phyloP scores from a whole-genome alignment of 116 monocot genomes.

The Iris pallida region DNA sequence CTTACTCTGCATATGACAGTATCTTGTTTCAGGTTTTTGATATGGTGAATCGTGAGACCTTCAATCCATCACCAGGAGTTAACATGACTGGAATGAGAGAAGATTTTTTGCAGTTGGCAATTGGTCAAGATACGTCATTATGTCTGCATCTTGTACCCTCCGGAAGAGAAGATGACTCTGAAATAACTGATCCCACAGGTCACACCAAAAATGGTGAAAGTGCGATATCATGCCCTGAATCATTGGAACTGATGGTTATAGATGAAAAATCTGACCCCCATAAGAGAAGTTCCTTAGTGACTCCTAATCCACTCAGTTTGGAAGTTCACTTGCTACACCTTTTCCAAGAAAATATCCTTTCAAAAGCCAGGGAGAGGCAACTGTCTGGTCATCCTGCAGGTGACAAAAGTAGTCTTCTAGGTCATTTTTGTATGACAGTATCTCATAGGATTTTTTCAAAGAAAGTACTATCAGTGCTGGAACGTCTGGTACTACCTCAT shows the following conservation, averaged over 20 bases:
- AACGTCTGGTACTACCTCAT: slow-evolving; percentile 53
- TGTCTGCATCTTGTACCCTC: slow-evolving; percentile 44
- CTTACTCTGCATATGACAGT: slow-evolving; percentile 8
- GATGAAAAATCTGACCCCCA: slow-evolving; percentile 30
- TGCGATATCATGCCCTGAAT: slow-evolving; percentile 17
- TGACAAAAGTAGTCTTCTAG: slow-evolving; percentile 32
- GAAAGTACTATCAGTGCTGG: slow-evolving; percentile 60
- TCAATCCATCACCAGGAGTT: slow-evolving; percentile 48
- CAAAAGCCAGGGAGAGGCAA: slow-evolving; percentile 40
- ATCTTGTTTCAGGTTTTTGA: slow-evolving; percentile 68
- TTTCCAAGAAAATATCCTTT: slow-evolving; percentile 48
- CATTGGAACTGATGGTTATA: slow-evolving; percentile 11
- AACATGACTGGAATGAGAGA: slow-evolving; percentile 72
- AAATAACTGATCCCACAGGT: slow-evolving; percentile 12
- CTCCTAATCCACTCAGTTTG: slow-evolving; percentile 55
- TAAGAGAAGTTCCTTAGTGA: slow-evolving; percentile 14
- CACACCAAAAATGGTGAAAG: slow-evolving; percentile 18
- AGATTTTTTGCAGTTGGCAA: slow-evolving; percentile 67
- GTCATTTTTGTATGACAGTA: slow-evolving; percentile 79
- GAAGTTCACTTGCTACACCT: slow-evolving; percentile 69
- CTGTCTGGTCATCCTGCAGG: slow-evolving; percentile 23
- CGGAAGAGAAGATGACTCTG: slow-evolving; percentile 22
- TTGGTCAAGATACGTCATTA: slow-evolving; percentile 72
- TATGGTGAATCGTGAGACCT: slow-evolving; percentile 70
- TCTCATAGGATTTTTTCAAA: slow-evolving; percentile 81